phyloP scores from a whole-genome alignment of 306 rosid genomes.

The Bauhinia variegata region DNA sequence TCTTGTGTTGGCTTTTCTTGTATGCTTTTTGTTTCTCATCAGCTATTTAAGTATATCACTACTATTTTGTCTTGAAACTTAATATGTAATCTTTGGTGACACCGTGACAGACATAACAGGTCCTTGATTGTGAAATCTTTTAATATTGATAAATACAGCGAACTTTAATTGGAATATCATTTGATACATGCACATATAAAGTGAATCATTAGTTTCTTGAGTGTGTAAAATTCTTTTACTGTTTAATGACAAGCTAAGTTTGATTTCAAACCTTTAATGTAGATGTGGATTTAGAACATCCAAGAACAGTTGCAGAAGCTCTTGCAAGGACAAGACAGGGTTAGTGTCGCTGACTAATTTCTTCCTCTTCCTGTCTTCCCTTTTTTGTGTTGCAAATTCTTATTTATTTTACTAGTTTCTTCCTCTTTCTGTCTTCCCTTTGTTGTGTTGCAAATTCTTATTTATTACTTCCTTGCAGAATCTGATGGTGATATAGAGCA shows the following conservation, averaged over 20 bases:
- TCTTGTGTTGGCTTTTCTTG: constrained; percentile 25
- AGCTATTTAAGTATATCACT: not conserved
- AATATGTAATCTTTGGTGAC: not conserved
- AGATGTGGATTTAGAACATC: constrained; percentile 83
- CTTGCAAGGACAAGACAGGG: constrained; percentile 73
- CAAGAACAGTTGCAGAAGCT: constrained; percentile 69
- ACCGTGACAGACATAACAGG: constrained; percentile 5
- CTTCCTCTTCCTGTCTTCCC: too few species aligned
- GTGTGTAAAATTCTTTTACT: not conserved
- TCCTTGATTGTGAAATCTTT: constrained; percentile 3
- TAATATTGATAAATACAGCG: too few species aligned
- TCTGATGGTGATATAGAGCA: constrained; percentile 54
- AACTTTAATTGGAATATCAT: too few species aligned
- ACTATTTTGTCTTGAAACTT: constrained; percentile 15
- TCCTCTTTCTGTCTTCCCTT: constrained; percentile 26
- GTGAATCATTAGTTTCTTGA: not conserved
- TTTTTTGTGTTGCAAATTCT: too few species aligned
- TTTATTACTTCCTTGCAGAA: constrained; percentile 50
- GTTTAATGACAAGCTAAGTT: constrained; percentile 36
- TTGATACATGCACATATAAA: too few species aligned
- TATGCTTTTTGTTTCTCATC: constrained; percentile 16
- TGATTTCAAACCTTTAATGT: constrained; percentile 49
- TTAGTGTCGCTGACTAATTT: constrained; percentile 38
- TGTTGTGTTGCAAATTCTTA: constrained; percentile 33
- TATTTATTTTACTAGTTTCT: constrained; percentile 19